These are phyloP conservation scores for Globisporangium cylindrosporum DNA, from an alignment of 352 stramenopile species.

Conservation along the genomic window DNA sequence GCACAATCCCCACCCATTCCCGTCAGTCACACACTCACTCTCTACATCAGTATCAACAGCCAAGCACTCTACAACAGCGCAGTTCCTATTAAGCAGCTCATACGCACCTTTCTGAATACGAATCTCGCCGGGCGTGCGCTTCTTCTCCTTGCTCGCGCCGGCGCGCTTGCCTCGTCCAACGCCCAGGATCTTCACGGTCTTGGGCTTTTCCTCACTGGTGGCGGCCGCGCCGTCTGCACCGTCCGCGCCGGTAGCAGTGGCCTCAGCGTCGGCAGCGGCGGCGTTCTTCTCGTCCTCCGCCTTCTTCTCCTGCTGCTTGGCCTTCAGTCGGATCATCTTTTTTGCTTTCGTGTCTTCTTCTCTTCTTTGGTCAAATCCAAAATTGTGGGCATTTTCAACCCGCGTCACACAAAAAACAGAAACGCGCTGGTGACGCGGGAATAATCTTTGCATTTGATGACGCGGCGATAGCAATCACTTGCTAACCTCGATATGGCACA, in stretches of 20 bases:
- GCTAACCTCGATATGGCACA: too few species aligned
- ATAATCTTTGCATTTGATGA: neutral
- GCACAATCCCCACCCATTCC: neutral
- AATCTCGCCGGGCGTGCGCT: conserved; percentile 96
- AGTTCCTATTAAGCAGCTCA: neutral
- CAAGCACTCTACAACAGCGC: neutral
- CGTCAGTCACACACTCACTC: conserved; percentile 1
- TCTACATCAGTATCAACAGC: neutral
- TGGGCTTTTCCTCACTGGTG: conserved; percentile 43
- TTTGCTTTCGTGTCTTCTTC: neutral
- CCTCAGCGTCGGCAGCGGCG: conserved; percentile 16
- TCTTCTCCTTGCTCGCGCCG: conserved; percentile 80
- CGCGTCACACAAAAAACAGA: neutral
- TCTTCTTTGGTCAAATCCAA: neutral
- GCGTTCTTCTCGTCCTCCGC: conserved; percentile 60
- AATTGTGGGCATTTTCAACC: neutral
- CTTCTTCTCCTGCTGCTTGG: conserved; percentile 86
- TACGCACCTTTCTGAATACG: conserved; percentile 96
- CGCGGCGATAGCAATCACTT: too few species aligned
- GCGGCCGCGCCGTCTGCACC: neutral
- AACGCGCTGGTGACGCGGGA: neutral
- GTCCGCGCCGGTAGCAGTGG: conserved; percentile 12
- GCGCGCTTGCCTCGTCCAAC: conserved; percentile 74
- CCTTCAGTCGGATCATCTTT: conserved; percentile 77
- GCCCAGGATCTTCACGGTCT: conserved; percentile 81